Evolutionary conservation across 306 rosid genomes (phyloP).

Genomic region (Amphicarpaea edgeworthii): DNA sequence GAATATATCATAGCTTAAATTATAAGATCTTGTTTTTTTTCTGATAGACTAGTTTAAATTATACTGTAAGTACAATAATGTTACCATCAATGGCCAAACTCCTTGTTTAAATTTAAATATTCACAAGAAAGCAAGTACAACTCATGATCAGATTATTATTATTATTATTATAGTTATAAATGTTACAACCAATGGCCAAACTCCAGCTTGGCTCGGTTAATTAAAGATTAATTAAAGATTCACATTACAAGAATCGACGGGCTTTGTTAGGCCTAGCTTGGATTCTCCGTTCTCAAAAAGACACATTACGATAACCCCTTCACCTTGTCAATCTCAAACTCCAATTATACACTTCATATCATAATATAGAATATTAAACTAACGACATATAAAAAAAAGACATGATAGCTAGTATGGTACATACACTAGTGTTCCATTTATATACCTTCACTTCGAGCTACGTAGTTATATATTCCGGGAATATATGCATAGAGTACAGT

Average conservation of each 20-base stretch:
- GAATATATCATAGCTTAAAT: background rate
- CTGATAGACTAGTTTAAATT: too few relatives aligned
- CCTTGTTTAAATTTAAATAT: background rate
- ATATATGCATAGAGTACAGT: background rate
- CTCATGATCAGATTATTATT: background rate
- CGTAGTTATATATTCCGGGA: too few relatives aligned
- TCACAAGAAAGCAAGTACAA: background rate
- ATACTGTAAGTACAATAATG: background rate
- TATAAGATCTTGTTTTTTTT: background rate
- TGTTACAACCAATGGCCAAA: background rate
- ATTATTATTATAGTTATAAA: background rate
- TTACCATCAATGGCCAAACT: background rate
- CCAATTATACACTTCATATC: background rate
- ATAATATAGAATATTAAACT: background rate
- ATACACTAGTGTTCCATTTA: too few relatives aligned
- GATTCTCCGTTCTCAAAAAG: constrained; percentile 40
- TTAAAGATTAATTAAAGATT: background rate
- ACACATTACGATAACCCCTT: background rate
- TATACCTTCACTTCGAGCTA: background rate
- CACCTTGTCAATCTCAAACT: background rate
- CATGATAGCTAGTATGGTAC: too few relatives aligned
- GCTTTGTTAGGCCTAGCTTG: background rate
- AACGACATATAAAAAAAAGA: background rate
- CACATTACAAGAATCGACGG: background rate
- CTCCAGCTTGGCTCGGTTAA: background rate